Conservation (phyloP, 1,284 basidiomycete species). For the Microbotryum intermedium region DNA sequence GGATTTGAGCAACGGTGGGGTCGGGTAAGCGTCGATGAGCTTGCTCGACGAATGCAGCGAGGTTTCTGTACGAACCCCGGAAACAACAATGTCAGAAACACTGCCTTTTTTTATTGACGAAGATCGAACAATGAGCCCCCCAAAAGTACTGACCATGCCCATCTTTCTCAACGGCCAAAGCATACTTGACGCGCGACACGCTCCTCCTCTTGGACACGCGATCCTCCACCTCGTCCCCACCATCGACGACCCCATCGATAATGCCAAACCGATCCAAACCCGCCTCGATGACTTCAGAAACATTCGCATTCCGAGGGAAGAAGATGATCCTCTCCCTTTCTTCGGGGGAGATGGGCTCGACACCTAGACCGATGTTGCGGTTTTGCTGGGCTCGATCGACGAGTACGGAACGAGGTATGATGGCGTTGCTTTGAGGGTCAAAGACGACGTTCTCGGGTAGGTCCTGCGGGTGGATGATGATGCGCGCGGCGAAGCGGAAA, state of each 20-base stretch:
- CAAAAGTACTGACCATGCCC: conserved; percentile 46
- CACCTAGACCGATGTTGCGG: not conserved
- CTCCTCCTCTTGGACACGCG: conserved; percentile 73
- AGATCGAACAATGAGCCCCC: conserved; percentile 4
- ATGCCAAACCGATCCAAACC: conserved; percentile 88
- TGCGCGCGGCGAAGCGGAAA: conserved; percentile 71
- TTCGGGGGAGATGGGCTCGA: not conserved
- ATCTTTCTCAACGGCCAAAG: conserved; percentile 49
- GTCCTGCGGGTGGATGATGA: conserved; percentile 78
- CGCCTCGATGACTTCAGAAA: conserved; percentile 89
- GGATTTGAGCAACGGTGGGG: conserved; percentile 61
- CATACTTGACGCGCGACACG: conserved; percentile 67
- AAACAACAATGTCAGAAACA: conserved; percentile 11
- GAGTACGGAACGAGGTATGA: conserved; percentile 57
- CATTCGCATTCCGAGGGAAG: conserved; percentile 86
- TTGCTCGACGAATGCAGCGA: conserved; percentile 66
- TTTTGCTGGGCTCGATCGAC: conserved; percentile 26
- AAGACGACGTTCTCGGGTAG: conserved; percentile 88
- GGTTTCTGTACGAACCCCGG: conserved; percentile 49
- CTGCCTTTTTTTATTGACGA: not conserved
- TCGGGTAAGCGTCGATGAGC: conserved; percentile 72
- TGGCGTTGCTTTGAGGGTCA: conserved; percentile 80
- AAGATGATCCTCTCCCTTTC: conserved; percentile 60
- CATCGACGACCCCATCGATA: conserved; percentile 87
- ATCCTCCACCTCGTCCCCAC: conserved; percentile 93